Conservation (phyloP, 768 basidiomycete species). For the Tulasnella sp. region DNA sequence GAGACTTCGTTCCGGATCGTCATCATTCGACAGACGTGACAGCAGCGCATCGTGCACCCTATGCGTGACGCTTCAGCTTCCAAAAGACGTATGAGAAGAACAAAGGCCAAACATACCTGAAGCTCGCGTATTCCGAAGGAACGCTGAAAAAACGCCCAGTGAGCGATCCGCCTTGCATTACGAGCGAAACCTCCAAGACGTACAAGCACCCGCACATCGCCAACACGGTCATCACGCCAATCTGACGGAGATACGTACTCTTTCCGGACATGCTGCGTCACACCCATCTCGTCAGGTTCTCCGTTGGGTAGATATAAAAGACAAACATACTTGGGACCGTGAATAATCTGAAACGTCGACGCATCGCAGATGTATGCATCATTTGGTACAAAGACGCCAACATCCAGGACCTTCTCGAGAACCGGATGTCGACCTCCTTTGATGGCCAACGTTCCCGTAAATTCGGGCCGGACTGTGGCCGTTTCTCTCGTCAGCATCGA, state of each 20-base stretch:
- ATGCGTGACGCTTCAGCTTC: not conserved
- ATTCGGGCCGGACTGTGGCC: constrained; percentile 73
- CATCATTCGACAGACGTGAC: constrained; percentile 86
- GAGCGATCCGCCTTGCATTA: constrained; percentile 11
- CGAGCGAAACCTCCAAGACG: constrained; percentile 17
- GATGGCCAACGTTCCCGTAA: constrained; percentile 82
- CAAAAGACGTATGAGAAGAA: not conserved
- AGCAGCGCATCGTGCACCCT: constrained; percentile 80
- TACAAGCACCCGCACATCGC: constrained; percentile 81
- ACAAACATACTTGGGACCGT: constrained; percentile 70
- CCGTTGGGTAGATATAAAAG: not conserved
- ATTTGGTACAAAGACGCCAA: constrained; percentile 71
- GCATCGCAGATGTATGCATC: constrained; percentile 83
- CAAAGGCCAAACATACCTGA: constrained; percentile 42
- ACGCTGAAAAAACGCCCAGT: constrained; percentile 37
- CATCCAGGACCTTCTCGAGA: constrained; percentile 61
- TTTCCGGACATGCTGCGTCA: constrained; percentile 72
- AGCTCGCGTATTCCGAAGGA: constrained; percentile 88
- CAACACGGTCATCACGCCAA: constrained; percentile 74
- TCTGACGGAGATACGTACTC: constrained; percentile 86
- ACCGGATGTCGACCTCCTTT: constrained; percentile 86
- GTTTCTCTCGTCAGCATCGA: not conserved
- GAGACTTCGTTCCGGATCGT: constrained; percentile 78
- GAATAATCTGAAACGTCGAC: constrained; percentile 83
- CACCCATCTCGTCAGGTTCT: not conserved